Evolutionary conservation across 2,329 filamentous ascomycete species (phyloP).

Genomic region (Bipolaris gigantea): DNA sequence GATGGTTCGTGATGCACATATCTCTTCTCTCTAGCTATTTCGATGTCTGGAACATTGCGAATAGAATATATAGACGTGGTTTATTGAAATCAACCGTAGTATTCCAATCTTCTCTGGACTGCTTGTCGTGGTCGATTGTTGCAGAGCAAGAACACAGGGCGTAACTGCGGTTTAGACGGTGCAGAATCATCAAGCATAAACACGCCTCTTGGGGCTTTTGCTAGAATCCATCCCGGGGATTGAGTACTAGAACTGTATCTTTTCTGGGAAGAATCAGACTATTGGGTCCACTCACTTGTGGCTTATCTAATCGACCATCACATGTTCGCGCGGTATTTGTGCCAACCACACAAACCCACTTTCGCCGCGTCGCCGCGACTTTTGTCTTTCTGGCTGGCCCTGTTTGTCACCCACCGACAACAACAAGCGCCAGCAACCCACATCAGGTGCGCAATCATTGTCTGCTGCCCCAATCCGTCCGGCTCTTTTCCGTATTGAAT

Average conservation of each 20-base stretch:
- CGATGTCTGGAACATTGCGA: no score
- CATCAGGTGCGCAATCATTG: slow-evolving; percentile 26
- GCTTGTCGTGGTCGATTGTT: no score
- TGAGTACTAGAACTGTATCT: no score
- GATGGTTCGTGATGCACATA: slow-evolving; percentile 54
- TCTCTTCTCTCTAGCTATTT: background rate
- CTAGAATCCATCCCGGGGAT: no score
- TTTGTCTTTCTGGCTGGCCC: slow-evolving; percentile 20
- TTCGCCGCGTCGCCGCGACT: slow-evolving; percentile 14
- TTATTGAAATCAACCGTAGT: no score
- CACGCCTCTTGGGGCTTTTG: no score
- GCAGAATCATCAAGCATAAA: no score
- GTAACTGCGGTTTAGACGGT: no score
- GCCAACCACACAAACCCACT: slow-evolving; percentile 40
- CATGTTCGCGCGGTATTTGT: slow-evolving; percentile 14
- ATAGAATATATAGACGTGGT: no score
- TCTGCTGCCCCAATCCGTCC: slow-evolving; percentile 11
- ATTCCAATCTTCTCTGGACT: no score
- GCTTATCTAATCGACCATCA: slow-evolving; percentile 20
- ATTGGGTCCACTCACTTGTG: background rate
- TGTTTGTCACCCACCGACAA: slow-evolving; percentile 24
- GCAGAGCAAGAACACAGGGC: no score
- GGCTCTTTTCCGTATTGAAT: slow-evolving; percentile 10
- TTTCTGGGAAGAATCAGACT: no score
- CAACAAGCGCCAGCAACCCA: slow-evolving; percentile 36